A percentile compares a stretch with the other conserved stretches of the same genome.
Evolutionary conservation across 139 green algal species (phyloP).

Genomic region (Trebouxia sp.): DNA sequence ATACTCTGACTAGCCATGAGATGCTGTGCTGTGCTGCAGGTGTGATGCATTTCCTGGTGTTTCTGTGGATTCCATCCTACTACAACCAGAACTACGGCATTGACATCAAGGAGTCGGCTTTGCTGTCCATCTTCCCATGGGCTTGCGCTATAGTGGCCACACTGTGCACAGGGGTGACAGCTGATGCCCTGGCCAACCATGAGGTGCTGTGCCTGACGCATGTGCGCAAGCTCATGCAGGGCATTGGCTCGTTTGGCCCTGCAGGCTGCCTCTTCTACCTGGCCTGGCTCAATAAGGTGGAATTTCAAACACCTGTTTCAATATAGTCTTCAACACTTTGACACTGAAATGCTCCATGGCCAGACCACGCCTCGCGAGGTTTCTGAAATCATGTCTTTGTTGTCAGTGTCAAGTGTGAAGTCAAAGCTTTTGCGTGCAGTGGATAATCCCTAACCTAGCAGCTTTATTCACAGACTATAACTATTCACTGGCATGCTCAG

Average conservation of each 20-base stretch:
- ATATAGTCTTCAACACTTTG: no score
- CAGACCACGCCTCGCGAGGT: no score
- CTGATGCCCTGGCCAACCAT: constrained; percentile 71
- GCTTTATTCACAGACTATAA: no score
- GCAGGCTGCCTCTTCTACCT: constrained; percentile 69
- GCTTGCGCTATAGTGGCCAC: constrained; percentile 22
- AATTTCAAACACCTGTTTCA: no score
- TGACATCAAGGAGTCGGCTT: constrained; percentile 53
- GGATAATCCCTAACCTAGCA: no score
- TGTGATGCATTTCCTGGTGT: constrained; percentile 12
- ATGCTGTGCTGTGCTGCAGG: constrained; percentile 25
- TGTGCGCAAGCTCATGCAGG: constrained; percentile 76
- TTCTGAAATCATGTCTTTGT: no score
- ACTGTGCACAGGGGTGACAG: constrained; percentile 64
- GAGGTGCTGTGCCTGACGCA: constrained; percentile 51
- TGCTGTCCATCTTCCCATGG: constrained; percentile 68
- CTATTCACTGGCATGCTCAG: no score
- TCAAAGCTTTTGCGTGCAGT: no score
- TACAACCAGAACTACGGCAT: constrained; percentile 68
- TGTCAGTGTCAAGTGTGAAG: no score
- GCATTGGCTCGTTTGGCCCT: constrained; percentile 58
- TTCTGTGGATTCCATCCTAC: constrained; percentile 69
- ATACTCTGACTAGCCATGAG: no score
- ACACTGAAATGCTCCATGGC: no score
- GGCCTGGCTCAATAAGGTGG: constrained; percentile 33